Evolutionary conservation across 805 yeast genomes (phyloP).

Genomic region (Barnettozyma vustinii): DNA sequence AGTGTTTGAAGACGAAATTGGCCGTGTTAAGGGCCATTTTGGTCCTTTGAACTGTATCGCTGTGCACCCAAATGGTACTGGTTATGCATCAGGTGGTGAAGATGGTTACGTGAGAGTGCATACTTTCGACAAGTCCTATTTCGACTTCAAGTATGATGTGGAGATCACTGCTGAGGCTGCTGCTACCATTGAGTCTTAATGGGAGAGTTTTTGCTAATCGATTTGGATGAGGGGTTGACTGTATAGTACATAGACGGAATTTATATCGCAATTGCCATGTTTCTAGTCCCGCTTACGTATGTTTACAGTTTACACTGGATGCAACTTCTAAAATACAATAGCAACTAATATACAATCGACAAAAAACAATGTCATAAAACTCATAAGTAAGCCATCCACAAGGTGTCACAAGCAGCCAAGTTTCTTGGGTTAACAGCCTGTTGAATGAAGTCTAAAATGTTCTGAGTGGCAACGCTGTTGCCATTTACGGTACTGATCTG

Average conservation of each 20-base stretch:
- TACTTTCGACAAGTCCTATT: slow-evolving; percentile 87
- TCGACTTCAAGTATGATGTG: slow-evolving; percentile 88
- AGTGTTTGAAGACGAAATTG: slow-evolving; percentile 91
- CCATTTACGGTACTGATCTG: slow-evolving; percentile 58
- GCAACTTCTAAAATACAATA: background rate
- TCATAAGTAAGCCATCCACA: slow-evolving; percentile 89
- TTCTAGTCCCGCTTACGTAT: background rate
- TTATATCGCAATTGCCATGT: background rate
- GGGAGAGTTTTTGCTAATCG: background rate
- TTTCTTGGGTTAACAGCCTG: slow-evolving; percentile 95
- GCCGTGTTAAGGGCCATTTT: slow-evolving; percentile 96
- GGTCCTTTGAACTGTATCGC: slow-evolving; percentile 96
- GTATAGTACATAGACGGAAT: background rate
- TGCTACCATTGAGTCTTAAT: slow-evolving; percentile 13
- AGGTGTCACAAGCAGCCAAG: slow-evolving; percentile 82
- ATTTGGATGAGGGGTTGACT: background rate
- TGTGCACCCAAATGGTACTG: slow-evolving; percentile 88
- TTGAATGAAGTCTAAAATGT: slow-evolving; percentile 82
- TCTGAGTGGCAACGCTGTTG: slow-evolving; percentile 72
- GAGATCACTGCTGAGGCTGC: slow-evolving; percentile 66
- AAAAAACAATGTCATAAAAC: background rate
- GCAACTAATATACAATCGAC: background rate
- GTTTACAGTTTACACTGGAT: background rate
- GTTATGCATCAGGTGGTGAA: slow-evolving; percentile 97
- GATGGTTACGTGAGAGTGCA: slow-evolving; percentile 96